Conservation (phyloP, 768 basidiomycete species). For the Sarcomyxa edulis region DNA sequence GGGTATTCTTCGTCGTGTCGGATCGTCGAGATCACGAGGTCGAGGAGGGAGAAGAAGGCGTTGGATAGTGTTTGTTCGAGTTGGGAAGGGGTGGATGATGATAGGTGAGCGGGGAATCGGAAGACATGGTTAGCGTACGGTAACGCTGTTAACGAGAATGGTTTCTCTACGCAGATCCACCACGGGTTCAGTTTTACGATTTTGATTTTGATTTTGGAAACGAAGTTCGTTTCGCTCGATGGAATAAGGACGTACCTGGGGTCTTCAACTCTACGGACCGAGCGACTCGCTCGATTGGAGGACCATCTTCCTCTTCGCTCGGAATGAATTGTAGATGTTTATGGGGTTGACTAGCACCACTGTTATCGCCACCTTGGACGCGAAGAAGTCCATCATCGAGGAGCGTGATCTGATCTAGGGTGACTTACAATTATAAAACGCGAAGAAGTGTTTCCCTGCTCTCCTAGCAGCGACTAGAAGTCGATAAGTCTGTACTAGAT, state of each 20-base stretch:
- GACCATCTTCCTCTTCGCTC: constrained; percentile 49
- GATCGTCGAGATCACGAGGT: constrained; percentile 69
- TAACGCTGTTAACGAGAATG: constrained; percentile 62
- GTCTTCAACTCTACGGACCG: constrained; percentile 51
- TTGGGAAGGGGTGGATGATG: constrained; percentile 30
- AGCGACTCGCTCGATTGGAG: constrained; percentile 75
- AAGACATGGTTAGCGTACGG: constrained; percentile 81
- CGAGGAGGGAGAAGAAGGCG: constrained; percentile 69
- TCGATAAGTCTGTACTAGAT: constrained; percentile 74
- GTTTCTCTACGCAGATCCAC: constrained; percentile 44
- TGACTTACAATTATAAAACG: constrained; percentile 85
- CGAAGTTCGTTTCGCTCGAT: neutral
- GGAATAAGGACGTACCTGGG: constrained; percentile 33
- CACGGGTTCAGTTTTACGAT: too few relatives aligned
- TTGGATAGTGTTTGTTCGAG: constrained; percentile 48
- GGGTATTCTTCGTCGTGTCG: constrained; percentile 64
- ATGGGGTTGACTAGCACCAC: constrained; percentile 87
- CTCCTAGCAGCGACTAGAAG: constrained; percentile 66
- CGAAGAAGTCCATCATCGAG: neutral
- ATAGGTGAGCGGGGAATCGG: constrained; percentile 47
- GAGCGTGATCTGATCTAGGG: neutral
- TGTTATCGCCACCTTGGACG: constrained; percentile 58
- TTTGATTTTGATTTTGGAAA: neutral
- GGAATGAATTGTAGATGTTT: constrained; percentile 90
- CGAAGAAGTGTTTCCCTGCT: constrained; percentile 56